phyloP scores from a whole-genome alignment of 805 yeast species.

The Maudiozyma turicensis region DNA sequence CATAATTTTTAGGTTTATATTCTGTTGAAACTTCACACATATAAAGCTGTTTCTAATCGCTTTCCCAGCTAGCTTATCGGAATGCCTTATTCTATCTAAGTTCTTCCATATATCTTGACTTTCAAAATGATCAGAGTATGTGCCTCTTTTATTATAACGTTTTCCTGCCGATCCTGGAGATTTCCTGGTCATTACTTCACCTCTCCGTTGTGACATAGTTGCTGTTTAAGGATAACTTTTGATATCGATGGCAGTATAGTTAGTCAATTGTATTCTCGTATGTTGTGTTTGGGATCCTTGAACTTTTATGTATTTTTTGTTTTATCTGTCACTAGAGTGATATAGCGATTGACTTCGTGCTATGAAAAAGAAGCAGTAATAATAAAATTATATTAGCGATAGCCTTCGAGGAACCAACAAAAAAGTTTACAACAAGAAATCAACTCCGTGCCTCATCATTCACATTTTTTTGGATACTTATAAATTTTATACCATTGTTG shows the following conservation, averaged over 20 bases:
- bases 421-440: no score
- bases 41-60: conserved; percentile 12
- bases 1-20: not conserved
- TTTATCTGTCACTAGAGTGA: no score
- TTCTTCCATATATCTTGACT: conserved; percentile 21
- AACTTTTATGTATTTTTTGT: no score
- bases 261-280: not conserved
- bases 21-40: conserved; percentile 8
- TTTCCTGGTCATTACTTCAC: not conserved
- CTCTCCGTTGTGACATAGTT: not conserved
- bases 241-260: not conserved
- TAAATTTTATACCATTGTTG: no score
- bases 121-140: conserved; percentile 4
- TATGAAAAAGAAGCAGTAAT: no score
- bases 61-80: conserved; percentile 4
- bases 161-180: not conserved
- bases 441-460: no score
- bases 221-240: not conserved
- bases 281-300: not conserved
- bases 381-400: no score
- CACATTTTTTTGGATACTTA: no score
- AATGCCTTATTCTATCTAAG: conserved; percentile 14
- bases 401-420: no score
- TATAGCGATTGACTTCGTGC: no score
- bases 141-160: not conserved